Evolutionary conservation across 768 basidiomycete genomes (phyloP), one percentile per base, ranked within the genome.

Genomic region (Mrakia blollopis): DNA sequence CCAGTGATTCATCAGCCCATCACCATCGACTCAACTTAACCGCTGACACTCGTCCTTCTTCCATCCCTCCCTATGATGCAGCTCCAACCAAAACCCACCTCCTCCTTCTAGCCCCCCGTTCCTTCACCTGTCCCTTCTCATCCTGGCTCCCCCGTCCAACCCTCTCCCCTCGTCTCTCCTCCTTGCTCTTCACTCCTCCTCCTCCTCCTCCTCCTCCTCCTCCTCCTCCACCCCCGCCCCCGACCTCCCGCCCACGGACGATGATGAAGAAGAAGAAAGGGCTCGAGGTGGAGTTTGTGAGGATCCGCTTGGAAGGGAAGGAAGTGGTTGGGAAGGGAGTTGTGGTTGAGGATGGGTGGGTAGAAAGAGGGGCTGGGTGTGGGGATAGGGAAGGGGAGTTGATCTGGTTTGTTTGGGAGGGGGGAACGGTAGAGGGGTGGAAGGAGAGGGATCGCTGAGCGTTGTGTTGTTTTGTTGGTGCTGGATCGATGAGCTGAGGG

Each of bases 381-480:
- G 37, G 37, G 8, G 65, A 14, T 0, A 21, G n/a, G 6, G 37
- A 44, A 13, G 37, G 37, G 23, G 65, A 68, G 14, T 2, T 37
- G 35, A 44, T 68, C 25, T 68, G 65, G 65, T 68, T 25, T 21
- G 39, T 68, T 35, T 68, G 65, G 65, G 65, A 68, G 65, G 65
- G 65, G 4, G 65, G 65, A 25, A 39, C 25, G 14, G 65, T 68
- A 16, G 65, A 39, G 35, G 65, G 65, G 39, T 68, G 65, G 65
- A 68, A 23, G 65, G 65, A 68, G 65, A 39, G n/a, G n/a, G 18
- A 39, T 39, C 23, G 23, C 44, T 35, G 37, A 50, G 7, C 47
- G 47, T 44, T 11, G 44, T 9, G 44, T 41, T 41, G 39, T 41
- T n/a, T n/a, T n/a, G n/a, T n/a, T n/a, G n/a, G n/a, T n/a, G n/a